Base-by-base conservation (phyloP, 768 basidiomycete species). In the Leccinum uliginosum region DNA sequence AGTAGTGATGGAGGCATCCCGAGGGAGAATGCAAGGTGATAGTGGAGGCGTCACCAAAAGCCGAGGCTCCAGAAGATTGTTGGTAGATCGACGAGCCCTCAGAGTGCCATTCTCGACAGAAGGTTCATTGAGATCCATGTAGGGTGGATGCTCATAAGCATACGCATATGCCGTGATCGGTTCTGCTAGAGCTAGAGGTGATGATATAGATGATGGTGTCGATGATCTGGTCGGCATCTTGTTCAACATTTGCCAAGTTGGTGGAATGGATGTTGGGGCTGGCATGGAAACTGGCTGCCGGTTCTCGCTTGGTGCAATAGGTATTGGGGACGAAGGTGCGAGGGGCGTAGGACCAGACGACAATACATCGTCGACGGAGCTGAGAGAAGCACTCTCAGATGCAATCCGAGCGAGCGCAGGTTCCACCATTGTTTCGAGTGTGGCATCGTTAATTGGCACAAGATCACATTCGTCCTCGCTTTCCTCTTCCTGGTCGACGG, bases 181-280 rank as follows among this genome's bases (percentile, higher is more conserved):
- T 29, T 84, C 88, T 6, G 91, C 91, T 29, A 92, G 78, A 26
- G 91, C 91, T 43, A 93, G 78, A 54, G 91, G 91, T 12, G 91
- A 93, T 23, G 91, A 92, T 52, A 92, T 82, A 17, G 91, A 93
- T 3, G 91, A 93, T 15, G 91, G 91, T 0, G 91, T 93, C 10
- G 91, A 93, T 7, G 91, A 91, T 50, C 91, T 80, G 9, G 91
- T 91, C 51, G 86, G 82, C 59, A 89, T 66, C 53, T 74, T 73
- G 63, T 65, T 73, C 55, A 71, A 62, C 38, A 72, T 70, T 62
- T 74, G 75, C 71, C 77, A 77, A 46, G 71, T 61, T n/a, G 75
- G 68, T 43, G 70, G 71, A n/a, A 82, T 78, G 27, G 83, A 80
- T 12, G 78, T 73, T 38, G 75, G 73, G 15, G 62, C 58, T 12